Evolutionary conservation across 2,329 filamentous ascomycete species (phyloP).

Genomic region (Juglanconis juglandina): DNA sequence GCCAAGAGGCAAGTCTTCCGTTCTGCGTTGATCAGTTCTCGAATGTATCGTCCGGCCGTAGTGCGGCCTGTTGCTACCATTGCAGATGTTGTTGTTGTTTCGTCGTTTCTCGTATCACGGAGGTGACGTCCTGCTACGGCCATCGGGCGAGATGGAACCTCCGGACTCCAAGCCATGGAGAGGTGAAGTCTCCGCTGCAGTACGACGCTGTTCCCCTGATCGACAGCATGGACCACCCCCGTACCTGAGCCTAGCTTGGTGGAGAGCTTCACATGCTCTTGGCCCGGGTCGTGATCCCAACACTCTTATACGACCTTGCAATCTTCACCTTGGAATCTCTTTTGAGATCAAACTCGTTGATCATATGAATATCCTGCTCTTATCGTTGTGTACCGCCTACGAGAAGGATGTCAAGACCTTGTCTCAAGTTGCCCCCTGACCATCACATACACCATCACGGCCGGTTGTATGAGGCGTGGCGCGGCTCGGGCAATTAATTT

Average conservation of each 20-base stretch:
- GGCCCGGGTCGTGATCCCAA: not conserved
- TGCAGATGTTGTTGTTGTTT: not conserved
- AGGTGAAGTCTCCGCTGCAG: not conserved
- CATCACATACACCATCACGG: no score
- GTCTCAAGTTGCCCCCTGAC: no score
- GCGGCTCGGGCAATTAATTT: constrained; percentile 3
- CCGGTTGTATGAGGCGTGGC: not conserved
- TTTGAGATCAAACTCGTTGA: no score
- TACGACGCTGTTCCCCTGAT: constrained; percentile 8
- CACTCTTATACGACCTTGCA: constrained; percentile 9
- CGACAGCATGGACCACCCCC: constrained; percentile 10
- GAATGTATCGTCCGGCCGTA: no score
- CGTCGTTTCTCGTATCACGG: not conserved
- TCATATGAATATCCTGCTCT: no score
- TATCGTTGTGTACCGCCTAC: no score
- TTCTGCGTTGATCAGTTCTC: no score
- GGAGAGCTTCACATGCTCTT: not conserved
- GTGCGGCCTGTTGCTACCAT: no score
- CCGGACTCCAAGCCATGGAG: not conserved
- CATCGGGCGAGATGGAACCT: not conserved
- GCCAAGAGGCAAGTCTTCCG: no score
- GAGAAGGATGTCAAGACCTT: no score
- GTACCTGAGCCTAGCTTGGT: not conserved
- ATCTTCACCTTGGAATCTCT: not conserved
- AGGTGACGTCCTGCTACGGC: not conserved